Conservation (phyloP, 2,329 filamentous ascomycete genomes). For the Penicillium sp. region DNA sequence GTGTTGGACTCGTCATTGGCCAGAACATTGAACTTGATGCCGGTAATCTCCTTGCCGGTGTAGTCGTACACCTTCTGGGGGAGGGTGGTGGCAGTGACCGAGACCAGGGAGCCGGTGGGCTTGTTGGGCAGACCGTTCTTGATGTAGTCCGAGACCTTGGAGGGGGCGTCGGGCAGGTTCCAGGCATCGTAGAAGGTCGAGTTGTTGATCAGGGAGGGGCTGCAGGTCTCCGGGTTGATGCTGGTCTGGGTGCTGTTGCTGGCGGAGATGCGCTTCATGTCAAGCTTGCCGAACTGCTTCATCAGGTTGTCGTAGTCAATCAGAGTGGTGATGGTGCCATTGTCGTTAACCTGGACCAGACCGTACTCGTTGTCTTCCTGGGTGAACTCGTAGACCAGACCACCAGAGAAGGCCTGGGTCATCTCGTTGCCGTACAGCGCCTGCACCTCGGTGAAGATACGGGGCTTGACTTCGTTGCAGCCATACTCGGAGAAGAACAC, state of each 20-base stretch:
- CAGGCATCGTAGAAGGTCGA: constrained; percentile 75
- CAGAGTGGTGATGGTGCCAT: constrained; percentile 61
- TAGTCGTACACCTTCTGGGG: constrained; percentile 59
- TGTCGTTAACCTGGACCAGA: constrained; percentile 63
- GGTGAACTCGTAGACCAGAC: constrained; percentile 56
- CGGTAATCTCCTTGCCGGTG: constrained; percentile 61
- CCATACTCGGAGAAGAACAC: constrained; percentile 70
- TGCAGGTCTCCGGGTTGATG: constrained; percentile 65
- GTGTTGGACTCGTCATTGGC: constrained; percentile 56
- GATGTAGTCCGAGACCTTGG: constrained; percentile 71
- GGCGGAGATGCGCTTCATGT: constrained; percentile 68
- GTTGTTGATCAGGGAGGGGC: constrained; percentile 64
- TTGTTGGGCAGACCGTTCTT: constrained; percentile 70
- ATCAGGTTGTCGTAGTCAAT: constrained; percentile 73
- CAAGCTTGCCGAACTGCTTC: constrained; percentile 71
- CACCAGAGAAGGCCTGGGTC: constrained; percentile 60
- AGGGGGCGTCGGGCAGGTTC: constrained; percentile 69
- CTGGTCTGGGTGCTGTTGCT: constrained; percentile 60
- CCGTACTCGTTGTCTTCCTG: constrained; percentile 53
- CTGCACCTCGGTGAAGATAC: constrained; percentile 62
- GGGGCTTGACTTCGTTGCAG: constrained; percentile 61
- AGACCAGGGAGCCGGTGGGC: constrained; percentile 65
- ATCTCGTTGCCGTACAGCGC: constrained; percentile 63
- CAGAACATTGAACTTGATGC: constrained; percentile 62
- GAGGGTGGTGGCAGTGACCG: constrained; percentile 59